Percentiles rank a stretch among this genome's conserved stretches.
phyloP scores from a whole-genome alignment of 257 asterid genomes.

The Solanum neorickii region DNA sequence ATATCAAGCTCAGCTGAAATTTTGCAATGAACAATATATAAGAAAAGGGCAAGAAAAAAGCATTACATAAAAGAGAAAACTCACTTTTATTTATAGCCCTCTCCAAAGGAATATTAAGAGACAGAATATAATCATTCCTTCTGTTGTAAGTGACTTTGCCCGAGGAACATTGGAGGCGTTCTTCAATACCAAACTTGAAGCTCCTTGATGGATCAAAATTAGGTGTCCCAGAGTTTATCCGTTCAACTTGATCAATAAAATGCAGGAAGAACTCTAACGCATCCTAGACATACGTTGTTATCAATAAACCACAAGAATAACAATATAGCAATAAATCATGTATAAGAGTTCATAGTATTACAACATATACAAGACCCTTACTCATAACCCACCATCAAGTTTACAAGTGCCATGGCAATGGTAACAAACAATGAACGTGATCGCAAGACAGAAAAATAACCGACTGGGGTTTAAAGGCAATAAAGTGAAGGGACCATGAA shows the following conservation, averaged over 20 bases:
- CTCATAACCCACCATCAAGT: too few relatives aligned
- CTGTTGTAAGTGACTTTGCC: conserved; percentile 88
- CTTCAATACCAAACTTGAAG: conserved; percentile 96
- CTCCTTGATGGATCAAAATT: conserved; percentile 73
- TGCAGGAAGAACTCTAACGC: conserved; percentile 96
- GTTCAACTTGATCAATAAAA: conserved; percentile 89
- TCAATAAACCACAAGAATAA: conserved; percentile 9
- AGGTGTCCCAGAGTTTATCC: conserved; percentile 50
- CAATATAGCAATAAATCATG: too few relatives aligned
- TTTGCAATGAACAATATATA: background rate
- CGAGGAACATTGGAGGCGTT: conserved; percentile 74
- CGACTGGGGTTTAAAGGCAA: background rate
- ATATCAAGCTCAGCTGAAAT: background rate
- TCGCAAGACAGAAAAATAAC: background rate
- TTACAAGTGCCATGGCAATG: background rate
- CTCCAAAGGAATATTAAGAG: conserved; percentile 77
- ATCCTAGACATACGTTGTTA: conserved; percentile 40
- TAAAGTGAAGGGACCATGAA: background rate
- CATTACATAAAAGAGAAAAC: conserved; percentile 8
- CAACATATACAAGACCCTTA: too few relatives aligned
- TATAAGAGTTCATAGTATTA: too few relatives aligned
- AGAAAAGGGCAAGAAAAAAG: background rate
- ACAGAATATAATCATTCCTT: conserved; percentile 70
- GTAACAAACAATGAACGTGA: background rate
- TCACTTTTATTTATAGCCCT: conserved; percentile 85